These are phyloP conservation scores for Diplocarpon mali DNA, from an alignment of 2,329 filamentous ascomycete genomes.

Conservation along the genomic window DNA sequence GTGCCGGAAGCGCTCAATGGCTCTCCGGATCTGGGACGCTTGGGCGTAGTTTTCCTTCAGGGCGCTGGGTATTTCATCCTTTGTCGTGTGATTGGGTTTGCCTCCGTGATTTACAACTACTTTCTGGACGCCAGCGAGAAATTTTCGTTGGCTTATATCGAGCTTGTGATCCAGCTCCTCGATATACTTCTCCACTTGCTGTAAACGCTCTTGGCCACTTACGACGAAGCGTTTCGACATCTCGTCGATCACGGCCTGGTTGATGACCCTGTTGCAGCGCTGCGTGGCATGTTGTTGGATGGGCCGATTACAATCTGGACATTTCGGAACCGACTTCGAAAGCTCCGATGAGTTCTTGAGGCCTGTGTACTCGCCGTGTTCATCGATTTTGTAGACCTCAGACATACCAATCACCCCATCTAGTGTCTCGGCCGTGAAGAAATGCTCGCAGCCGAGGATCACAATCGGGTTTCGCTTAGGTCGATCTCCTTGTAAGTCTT, in stretches of 20 bases:
- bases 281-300: slow-evolving; percentile 27
- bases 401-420: slow-evolving; percentile 48
- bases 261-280: slow-evolving; percentile 30
- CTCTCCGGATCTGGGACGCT: background rate
- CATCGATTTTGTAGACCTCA: slow-evolving; percentile 36
- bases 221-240: slow-evolving; percentile 30
- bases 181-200: background rate
- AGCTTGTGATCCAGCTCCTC: background rate
- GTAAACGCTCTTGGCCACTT: slow-evolving; percentile 11
- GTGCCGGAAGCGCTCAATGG: background rate
- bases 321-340: background rate
- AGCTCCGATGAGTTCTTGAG: background rate
- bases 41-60: background rate
- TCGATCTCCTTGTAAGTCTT: slow-evolving; percentile 44
- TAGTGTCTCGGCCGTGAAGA: slow-evolving; percentile 47
- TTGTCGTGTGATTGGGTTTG: background rate
- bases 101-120: background rate
- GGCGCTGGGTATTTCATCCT: background rate
- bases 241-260: slow-evolving; percentile 15
- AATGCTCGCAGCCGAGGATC: slow-evolving; percentile 51
- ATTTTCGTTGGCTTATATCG: background rate
- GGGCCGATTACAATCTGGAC: background rate
- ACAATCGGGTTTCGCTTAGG: slow-evolving; percentile 47
- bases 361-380: slow-evolving; percentile 16
- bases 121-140: background rate